Percentiles rank a stretch among this genome's conserved stretches.
These are phyloP conservation scores for Fusarium sp. DNA, from an alignment of 2,329 filamentous ascomycete species.

Conservation along the genomic window DNA sequence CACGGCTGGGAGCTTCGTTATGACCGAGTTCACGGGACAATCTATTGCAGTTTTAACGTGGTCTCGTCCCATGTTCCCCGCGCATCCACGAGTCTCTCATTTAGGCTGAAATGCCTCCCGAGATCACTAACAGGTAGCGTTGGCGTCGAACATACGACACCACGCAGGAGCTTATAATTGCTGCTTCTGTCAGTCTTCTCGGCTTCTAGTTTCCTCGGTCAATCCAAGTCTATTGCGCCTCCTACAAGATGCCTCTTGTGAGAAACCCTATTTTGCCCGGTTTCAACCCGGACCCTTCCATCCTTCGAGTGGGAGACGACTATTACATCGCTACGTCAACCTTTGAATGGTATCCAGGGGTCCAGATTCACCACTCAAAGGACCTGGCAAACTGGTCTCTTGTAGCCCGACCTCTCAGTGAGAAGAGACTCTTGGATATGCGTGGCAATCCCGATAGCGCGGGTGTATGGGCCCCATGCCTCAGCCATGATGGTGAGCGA, in stretches of 20 bases:
- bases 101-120: no score
- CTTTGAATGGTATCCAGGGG: constrained; percentile 69
- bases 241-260: constrained; percentile 59
- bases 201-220: no score
- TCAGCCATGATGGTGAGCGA: constrained; percentile 71
- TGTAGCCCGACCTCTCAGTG: constrained; percentile 61
- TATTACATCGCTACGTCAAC: constrained; percentile 71
- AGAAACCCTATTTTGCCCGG: constrained; percentile 70
- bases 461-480: constrained; percentile 75
- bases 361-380: constrained; percentile 68
- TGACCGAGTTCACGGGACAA: no score
- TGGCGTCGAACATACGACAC: no score
- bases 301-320: constrained; percentile 65
- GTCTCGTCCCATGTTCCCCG: no score
- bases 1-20: no score
- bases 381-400: constrained; percentile 69
- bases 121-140: no score
- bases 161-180: no score
- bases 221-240: no score
- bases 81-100: no score
- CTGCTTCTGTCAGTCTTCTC: no score
- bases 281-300: constrained; percentile 70
- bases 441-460: constrained; percentile 72
- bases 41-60: no score
- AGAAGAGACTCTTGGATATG: constrained; percentile 68